A percentile compares a stretch with the other conserved stretches of the same genome.
Conservation (phyloP, 768 basidiomycete species). For the Clavaria fumosa region DNA sequence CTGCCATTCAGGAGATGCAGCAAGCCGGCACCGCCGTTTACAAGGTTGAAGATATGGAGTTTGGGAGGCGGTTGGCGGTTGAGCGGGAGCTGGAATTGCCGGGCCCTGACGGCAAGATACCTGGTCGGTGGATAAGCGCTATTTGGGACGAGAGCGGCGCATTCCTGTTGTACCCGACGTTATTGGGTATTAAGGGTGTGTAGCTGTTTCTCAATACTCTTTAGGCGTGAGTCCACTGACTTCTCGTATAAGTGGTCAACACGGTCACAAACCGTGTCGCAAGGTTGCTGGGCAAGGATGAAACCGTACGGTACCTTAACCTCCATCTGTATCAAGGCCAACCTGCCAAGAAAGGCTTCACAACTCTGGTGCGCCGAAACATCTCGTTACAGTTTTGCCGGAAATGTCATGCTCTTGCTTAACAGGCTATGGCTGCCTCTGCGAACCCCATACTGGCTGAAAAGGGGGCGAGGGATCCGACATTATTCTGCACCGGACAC, state of each 20-base stretch:
- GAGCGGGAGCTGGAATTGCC: constrained; percentile 85
- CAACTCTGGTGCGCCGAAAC: constrained; percentile 55
- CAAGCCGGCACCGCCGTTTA: constrained; percentile 90
- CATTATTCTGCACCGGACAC: constrained; percentile 83
- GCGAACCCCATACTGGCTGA: constrained; percentile 88
- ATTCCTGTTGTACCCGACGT: constrained; percentile 84
- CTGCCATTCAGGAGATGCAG: constrained; percentile 96
- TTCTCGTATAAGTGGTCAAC: constrained; percentile 59
- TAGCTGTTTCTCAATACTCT: neutral
- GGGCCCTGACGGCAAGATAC: constrained; percentile 54
- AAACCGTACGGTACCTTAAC: constrained; percentile 81
- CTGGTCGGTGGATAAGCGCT: constrained; percentile 72
- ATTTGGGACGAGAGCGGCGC: constrained; percentile 98
- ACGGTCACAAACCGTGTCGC: constrained; percentile 86
- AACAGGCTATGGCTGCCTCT: constrained; percentile 85
- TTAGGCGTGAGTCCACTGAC: neutral
- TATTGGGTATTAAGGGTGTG: constrained; percentile 89
- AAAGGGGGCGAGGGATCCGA: constrained; percentile 75
- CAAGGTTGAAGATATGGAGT: constrained; percentile 97
- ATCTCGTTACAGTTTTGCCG: too few relatives aligned
- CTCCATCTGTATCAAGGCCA: constrained; percentile 86
- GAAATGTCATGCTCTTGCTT: too few relatives aligned
- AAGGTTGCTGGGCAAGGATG: constrained; percentile 83
- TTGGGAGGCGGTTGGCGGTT: constrained; percentile 85
- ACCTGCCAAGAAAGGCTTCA: constrained; percentile 68